Evolutionary conservation across 2,329 filamentous ascomycete genomes (phyloP).

Genomic region (Colletotrichum sp.): DNA sequence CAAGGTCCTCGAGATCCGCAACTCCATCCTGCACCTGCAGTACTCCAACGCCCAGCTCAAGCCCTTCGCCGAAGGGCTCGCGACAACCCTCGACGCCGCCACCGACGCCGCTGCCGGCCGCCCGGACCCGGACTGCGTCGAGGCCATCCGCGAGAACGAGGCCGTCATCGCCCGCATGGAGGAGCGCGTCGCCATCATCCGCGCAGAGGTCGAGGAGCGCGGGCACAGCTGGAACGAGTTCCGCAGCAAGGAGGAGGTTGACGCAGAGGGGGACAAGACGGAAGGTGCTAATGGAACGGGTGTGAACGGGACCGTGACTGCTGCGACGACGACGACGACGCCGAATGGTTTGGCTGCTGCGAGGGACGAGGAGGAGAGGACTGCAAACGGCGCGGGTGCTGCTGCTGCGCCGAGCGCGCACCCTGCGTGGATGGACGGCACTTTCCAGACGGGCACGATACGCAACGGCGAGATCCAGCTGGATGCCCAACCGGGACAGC

Average conservation of each 20-base stretch:
- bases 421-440: conserved; percentile 66
- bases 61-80: conserved; percentile 65
- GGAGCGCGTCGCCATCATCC: conserved; percentile 68
- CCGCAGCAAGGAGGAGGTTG: conserved; percentile 48
- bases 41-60: conserved; percentile 76
- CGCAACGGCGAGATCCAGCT: conserved; percentile 54
- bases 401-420: conserved; percentile 26
- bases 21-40: conserved; percentile 75
- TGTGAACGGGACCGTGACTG: not conserved
- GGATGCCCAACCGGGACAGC: conserved; percentile 30
- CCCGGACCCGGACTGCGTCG: conserved; percentile 73
- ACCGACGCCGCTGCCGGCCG: conserved; percentile 21
- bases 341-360: conserved; percentile 22
- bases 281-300: not conserved
- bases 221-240: conserved; percentile 65
- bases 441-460: conserved; percentile 66
- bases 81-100: conserved; percentile 28
- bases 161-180: conserved; percentile 71
- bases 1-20: conserved; percentile 78
- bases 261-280: conserved; percentile 32
- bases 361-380: conserved; percentile 11
- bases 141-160: conserved; percentile 77
- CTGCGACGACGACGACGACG: not conserved
- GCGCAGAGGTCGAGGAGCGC: conserved; percentile 65
- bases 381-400: conserved; percentile 5